Evolutionary conservation across 2,329 filamentous ascomycete species (phyloP), one percentile per base, ranked within the genome.

Genomic region (Aaosphaeria pasadenensis): DNA sequence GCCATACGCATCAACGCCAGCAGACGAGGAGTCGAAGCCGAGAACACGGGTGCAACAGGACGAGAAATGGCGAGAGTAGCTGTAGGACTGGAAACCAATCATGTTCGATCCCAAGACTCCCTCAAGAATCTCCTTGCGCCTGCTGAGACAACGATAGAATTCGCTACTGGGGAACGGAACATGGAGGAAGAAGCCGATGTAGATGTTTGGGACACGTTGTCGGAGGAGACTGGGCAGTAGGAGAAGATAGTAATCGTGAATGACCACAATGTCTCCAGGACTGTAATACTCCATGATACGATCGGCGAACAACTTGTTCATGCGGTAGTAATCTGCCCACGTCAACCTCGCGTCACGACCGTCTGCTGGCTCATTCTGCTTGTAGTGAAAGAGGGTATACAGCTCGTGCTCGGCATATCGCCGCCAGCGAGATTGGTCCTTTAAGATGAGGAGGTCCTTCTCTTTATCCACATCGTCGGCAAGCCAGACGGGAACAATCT

Each of bases 91-190:
- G 74, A 97, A 96, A 1, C 91, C 91, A 53, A 97, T 84, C 76
- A 97, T 85, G 70, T 96, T 96, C 47, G 92, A 84, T 13, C 92
- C 91, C 39, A 97, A 78, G 42, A 96, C 85, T 43, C 94, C 94
- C 58, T 94, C 90, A 11, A 97, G 77, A 7, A 97, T 80, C 67
- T 96, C 91, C 71, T 95, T 96, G 57, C 92, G 84, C 55, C 89
- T 84, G 35, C 89, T 88, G 47, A 96, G 77, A 69, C 91, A 96
- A 42, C 91, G 84, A 67, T 96, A 83, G 66, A 95, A 96, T 71
- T 97, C 94, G 77, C 89, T 95, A 72, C 91, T 96, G 32, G 92
- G 92, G 71, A 97, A 97, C 0, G 92, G 92, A 41, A 90, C 87
- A 71, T 97, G 92, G 42, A 97, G 78, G 76, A 90, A 97, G 76